These are phyloP conservation scores for Septoria petroselini DNA, from an alignment of 2,329 filamentous ascomycete genomes.

Conservation along the genomic window DNA sequence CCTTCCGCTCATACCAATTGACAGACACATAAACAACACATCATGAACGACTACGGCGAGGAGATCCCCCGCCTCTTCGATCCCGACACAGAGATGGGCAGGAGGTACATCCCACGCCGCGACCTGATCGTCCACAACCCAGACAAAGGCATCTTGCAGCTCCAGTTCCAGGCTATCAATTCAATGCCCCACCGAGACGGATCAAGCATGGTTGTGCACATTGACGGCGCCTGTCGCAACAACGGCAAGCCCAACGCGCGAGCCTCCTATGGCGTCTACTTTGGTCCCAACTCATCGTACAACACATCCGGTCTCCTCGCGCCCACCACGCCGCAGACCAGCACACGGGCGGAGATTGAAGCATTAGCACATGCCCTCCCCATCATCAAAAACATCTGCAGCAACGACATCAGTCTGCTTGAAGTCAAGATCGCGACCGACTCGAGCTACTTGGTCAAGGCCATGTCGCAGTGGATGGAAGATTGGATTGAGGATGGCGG, in stretches of 20 bases:
- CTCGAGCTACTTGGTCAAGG: neutral
- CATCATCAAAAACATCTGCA: neutral
- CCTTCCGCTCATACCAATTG: too few relatives aligned
- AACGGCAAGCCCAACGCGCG: slow-evolving; percentile 1
- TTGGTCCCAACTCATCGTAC: slow-evolving; percentile 2
- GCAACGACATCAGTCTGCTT: neutral
- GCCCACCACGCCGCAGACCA: neutral
- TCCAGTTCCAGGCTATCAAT: neutral
- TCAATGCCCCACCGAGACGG: neutral
- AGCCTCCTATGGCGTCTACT: slow-evolving; percentile 6
- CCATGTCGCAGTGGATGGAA: slow-evolving; percentile 5
- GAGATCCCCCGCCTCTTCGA: too few relatives aligned
- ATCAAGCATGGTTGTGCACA: neutral
- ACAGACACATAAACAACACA: too few relatives aligned
- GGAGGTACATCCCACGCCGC: neutral
- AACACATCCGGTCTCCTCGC: neutral
- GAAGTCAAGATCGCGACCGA: slow-evolving; percentile 7
- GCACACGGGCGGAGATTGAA: slow-evolving; percentile 3
- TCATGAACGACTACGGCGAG: too few relatives aligned
- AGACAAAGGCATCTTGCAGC: neutral
- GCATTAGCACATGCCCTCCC: neutral
- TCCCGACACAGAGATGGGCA: neutral
- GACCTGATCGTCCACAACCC: neutral
- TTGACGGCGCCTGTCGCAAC: slow-evolving; percentile 7
- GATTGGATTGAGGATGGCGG: neutral